phyloP scores from a whole-genome alignment of 768 basidiomycete genomes.

The Podaxis carcinomalis region DNA sequence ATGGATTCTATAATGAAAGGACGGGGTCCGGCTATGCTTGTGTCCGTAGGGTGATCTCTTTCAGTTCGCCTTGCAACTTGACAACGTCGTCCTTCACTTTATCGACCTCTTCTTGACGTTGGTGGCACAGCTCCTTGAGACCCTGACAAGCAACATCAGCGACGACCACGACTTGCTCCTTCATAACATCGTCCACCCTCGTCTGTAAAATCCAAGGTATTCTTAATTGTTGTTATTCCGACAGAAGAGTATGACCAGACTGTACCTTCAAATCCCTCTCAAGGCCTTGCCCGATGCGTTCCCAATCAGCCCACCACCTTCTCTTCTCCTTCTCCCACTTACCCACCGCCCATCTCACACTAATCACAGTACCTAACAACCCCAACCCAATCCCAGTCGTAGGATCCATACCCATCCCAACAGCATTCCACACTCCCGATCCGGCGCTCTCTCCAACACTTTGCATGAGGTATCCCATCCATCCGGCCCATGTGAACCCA shows the following conservation, averaged over 20 bases:
- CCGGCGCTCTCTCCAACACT: slow-evolving; percentile 31
- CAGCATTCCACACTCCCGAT: slow-evolving; percentile 10
- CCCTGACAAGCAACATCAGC: slow-evolving; percentile 46
- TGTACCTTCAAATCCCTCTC: slow-evolving; percentile 59
- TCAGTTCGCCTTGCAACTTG: slow-evolving; percentile 32
- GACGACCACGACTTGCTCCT: slow-evolving; percentile 48
- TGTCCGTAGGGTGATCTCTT: slow-evolving; percentile 14
- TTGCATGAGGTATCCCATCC: slow-evolving; percentile 45
- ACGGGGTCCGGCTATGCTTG: not conserved
- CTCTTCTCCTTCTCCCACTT: slow-evolving; percentile 66
- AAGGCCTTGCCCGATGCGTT: slow-evolving; percentile 56
- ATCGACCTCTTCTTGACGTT: slow-evolving; percentile 41
- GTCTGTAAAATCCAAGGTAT: slow-evolving; percentile 26
- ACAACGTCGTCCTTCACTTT: slow-evolving; percentile 39
- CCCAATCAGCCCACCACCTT: slow-evolving; percentile 67
- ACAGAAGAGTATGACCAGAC: slow-evolving; percentile 6
- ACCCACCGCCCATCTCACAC: slow-evolving; percentile 59
- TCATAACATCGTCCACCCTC: slow-evolving; percentile 41
- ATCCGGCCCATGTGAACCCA: slow-evolving; percentile 57
- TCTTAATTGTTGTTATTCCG: not conserved
- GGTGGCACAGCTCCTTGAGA: slow-evolving; percentile 34
- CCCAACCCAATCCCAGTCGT: slow-evolving; percentile 60
- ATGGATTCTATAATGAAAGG: not conserved
- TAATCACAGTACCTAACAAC: slow-evolving; percentile 41
- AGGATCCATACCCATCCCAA: slow-evolving; percentile 40